Evolutionary conservation across 2,329 filamentous ascomycete species (phyloP), one percentile per base, ranked within the genome.

Genomic region (Trichoderma endophyticum): DNA sequence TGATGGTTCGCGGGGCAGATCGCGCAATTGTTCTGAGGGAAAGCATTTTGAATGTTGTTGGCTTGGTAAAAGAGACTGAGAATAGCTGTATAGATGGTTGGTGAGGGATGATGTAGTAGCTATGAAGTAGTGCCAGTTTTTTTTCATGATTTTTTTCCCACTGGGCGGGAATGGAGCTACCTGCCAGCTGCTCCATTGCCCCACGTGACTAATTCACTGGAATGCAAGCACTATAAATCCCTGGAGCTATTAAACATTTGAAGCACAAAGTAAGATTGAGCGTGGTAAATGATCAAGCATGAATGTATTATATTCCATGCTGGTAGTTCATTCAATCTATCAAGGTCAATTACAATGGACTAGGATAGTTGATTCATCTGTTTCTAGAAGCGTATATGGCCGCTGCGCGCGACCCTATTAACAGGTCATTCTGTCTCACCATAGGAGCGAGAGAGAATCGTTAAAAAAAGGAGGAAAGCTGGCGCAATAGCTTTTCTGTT

Each of bases 11-110:
- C 77, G 92, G 91, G 79, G 90, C 88, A 64, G 90, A 87, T 80
- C 92, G 91, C 79, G 88, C 86, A 75, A 92, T 80, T 73, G 86
- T 84, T 81, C 92, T 87, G 76, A 93, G 84, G 75, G 91, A 91
- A 79, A 94, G 84, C 92, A 94, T 94, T 75, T 51, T 62, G 56
- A 24, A 7, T 51, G 26, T n/a, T 39, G 39, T 9, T 34, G 39
- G 59, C 26, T 21, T 26, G 34, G 6, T 26, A 14, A n/a, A 18
- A 34, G 48, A 36, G 54, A 59, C 11, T 59, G 56, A 24, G 9
- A 32, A 78, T 88, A 81, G 48, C 18, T 71, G 68, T 57, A 72
- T 32, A 63, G 69, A 9, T 56, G 32, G 59, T 63, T 73, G 68
- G 43, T 62, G 68, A 8, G 62, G 70, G 39, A 69, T 73, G 73